Evolutionary conservation across 1,139 yeast genomes (phyloP), one percentile per base, ranked within the genome.

Genomic region (Kodamaea arcana): DNA sequence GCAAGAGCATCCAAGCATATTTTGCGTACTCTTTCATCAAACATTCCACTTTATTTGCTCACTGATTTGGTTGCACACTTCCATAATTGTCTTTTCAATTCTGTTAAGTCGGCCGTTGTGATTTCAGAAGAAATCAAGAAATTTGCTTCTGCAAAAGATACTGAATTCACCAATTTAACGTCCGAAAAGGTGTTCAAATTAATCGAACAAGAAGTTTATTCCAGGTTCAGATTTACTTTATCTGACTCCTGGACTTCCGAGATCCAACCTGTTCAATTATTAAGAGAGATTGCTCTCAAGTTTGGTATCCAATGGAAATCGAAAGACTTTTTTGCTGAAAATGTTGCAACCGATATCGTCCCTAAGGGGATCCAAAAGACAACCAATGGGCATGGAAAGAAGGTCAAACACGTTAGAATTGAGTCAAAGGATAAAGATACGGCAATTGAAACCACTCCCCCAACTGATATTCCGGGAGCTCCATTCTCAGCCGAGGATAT

Each of bases 281-380:
- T 86, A 53, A 78, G 92, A 62, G 87, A 82, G 44, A 69, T 88
- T 42, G 80, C 95, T 12, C 52, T 69, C 37, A 83, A 84, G 60
- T 77, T 81, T 47, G 98, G 98, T 62, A 76, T 92, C 39, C 98
- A 92, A 65, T 83, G 95, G 86, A 64, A 67, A 45, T 58, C 75
- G n/a, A 69, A 64, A 42, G 58, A 65, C 14, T 81, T 75, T 53
- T 63, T 58, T 11, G 24, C 16, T 24, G 28, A 21, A 21, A 27
- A 24, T 14, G 33, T 18, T 17, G 27, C 12, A 15, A 53, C 45
- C 24, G 37, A 52, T 14, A 49, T 42, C 29, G 47, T 34, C 15
- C 50, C 47, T 27, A 32, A 47, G 22, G 41, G 41, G 26, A 50
- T 51, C 35, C 52, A 57, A 22, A 50, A 50, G 32, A n/a, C n/a